Evolutionary conservation across 306 rosid genomes (phyloP).

Genomic region (Lablab purpureus): DNA sequence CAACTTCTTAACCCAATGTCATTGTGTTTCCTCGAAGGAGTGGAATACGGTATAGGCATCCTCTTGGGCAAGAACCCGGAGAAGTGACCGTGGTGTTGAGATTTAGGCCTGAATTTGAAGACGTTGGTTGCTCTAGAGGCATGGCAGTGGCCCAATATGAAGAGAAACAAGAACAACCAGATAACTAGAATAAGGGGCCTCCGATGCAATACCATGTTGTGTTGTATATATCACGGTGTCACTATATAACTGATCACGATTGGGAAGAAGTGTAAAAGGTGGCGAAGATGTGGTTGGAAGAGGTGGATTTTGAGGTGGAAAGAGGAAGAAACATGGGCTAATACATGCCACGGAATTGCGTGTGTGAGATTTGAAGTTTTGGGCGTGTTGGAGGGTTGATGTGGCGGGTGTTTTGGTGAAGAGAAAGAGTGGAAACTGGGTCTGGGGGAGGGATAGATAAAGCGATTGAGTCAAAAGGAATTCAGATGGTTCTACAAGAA

Average conservation of each 20-base stretch:
- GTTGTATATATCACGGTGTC: not conserved
- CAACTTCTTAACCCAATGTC: conserved; percentile 83
- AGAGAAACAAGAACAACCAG: conserved; percentile 59
- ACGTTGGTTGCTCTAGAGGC: conserved; percentile 60
- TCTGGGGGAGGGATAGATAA: not conserved
- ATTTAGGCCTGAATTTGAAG: conserved; percentile 67
- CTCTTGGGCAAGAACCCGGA: conserved; percentile 85
- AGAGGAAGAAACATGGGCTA: conserved; percentile 46
- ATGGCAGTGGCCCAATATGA: conserved; percentile 54
- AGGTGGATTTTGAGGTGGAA: conserved; percentile 36
- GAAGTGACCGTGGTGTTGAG: conserved; percentile 74
- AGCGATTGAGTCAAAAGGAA: conserved; percentile 52
- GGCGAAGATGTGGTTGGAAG: conserved; percentile 1
- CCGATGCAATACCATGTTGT: conserved; percentile 59
- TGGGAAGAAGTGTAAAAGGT: conserved; percentile 6
- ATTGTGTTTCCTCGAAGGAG: conserved; percentile 96
- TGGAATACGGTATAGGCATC: conserved; percentile 81
- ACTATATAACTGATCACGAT: not conserved
- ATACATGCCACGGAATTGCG: conserved; percentile 17
- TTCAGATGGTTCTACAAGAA: conserved; percentile 62
- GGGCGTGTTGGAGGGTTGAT: conserved; percentile 16
- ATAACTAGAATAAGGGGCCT: conserved; percentile 47
- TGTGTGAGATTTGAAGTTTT: conserved; percentile 26
- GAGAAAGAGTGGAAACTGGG: conserved; percentile 18
- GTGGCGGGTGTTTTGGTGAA: conserved; percentile 33